Percentiles rank a stretch among this genome's conserved stretches.
Conservation (phyloP, 1,284 basidiomycete genomes). For the Schizophyllum commune region DNA sequence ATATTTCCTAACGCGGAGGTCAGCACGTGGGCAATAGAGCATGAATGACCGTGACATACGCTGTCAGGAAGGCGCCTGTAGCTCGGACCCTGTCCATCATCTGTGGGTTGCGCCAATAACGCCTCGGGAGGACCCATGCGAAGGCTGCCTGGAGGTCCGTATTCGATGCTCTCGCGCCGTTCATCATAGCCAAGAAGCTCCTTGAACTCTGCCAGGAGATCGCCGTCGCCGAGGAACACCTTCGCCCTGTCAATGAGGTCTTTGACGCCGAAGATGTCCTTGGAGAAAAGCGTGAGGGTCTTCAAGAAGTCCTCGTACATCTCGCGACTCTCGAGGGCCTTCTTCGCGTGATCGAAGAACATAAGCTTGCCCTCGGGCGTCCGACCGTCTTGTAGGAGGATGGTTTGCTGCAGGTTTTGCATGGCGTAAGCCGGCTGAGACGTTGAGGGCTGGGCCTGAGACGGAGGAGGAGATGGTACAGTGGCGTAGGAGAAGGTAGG, state of each 20-base stretch:
- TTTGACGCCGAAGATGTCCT: conserved; percentile 85
- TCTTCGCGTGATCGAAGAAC: conserved; percentile 92
- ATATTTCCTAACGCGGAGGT: conserved; percentile 61
- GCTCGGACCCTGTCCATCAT: conserved; percentile 78
- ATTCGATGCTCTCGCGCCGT: conserved; percentile 55
- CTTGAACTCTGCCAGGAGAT: conserved; percentile 79
- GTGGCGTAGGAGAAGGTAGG: conserved; percentile 42
- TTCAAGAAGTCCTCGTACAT: conserved; percentile 93
- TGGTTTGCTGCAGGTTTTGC: conserved; percentile 23
- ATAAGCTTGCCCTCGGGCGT: conserved; percentile 77
- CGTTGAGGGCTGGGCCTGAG: conserved; percentile 14
- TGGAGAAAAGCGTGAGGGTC: conserved; percentile 83
- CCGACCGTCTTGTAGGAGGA: conserved; percentile 18
- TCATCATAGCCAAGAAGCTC: conserved; percentile 78
- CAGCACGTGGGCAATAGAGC: conserved; percentile 4
- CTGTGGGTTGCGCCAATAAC: conserved; percentile 59
- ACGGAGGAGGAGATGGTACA: conserved; percentile 31
- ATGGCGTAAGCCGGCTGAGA: conserved; percentile 13
- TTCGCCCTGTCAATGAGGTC: conserved; percentile 78
- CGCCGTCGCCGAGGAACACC: conserved; percentile 71
- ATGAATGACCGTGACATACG: conserved; percentile 16
- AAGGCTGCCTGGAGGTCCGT: conserved; percentile 69
- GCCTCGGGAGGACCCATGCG: conserved; percentile 63
- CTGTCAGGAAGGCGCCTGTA: conserved; percentile 86
- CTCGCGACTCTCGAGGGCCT: conserved; percentile 74